Conservation (phyloP, 1,284 basidiomycete genomes). For the Tylopilus sp. region DNA sequence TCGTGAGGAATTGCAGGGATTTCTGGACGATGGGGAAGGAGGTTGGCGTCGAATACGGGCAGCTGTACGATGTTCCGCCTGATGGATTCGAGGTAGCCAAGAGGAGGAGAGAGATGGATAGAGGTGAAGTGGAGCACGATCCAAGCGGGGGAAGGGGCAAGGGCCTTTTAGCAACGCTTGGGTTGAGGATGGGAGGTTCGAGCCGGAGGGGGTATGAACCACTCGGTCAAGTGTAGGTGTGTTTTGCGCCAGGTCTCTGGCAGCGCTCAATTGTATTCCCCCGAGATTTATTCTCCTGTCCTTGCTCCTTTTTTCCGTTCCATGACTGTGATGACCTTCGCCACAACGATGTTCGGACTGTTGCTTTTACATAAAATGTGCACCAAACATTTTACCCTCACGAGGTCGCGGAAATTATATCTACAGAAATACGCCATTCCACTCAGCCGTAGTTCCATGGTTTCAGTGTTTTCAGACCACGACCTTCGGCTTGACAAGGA, state of each 20-base stretch:
- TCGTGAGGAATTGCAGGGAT: conserved; percentile 85
- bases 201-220: conserved; percentile 36
- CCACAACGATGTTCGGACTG: too few species aligned
- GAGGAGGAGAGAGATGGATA: conserved; percentile 48
- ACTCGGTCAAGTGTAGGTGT: conserved; percentile 30
- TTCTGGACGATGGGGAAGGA: conserved; percentile 89
- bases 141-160: conserved; percentile 37
- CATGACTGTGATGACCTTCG: too few species aligned
- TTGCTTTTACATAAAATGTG: too few species aligned
- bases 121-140: conserved; percentile 36
- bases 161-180: conserved; percentile 37
- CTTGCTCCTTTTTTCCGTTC: not conserved
- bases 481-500: too few species aligned
- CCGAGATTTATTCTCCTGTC: not conserved
- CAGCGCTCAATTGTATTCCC: not conserved
- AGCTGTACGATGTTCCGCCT: conserved; percentile 82
- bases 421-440: too few species aligned
- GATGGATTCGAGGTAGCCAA: conserved; percentile 78
- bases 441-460: too few species aligned
- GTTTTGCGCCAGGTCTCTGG: not conserved
- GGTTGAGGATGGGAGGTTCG: conserved; percentile 40
- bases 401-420: too few species aligned
- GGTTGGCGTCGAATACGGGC: conserved; percentile 85
- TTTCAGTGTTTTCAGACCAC: too few species aligned
- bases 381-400: too few species aligned